phyloP scores from a whole-genome alignment of 768 basidiomycete species.

The Mycena latifolia region DNA sequence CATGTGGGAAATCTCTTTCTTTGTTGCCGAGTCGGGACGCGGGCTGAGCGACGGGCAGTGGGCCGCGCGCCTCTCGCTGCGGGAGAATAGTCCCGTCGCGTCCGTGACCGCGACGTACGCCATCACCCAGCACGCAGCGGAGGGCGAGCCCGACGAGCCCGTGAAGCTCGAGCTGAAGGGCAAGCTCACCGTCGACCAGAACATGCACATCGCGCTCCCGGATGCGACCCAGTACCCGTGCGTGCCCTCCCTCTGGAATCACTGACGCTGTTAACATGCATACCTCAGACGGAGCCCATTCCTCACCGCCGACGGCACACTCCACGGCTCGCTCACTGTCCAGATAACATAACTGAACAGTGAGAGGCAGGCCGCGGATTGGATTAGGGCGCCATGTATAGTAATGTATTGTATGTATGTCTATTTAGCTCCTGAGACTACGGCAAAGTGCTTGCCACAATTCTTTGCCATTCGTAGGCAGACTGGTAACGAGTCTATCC shows the following conservation, averaged over 20 bases:
- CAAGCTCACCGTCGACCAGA: conserved; percentile 2
- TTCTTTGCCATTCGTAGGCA: no score
- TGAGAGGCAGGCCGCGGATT: no score
- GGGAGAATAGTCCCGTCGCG: conserved; percentile 22
- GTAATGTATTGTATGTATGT: no score
- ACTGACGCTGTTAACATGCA: conserved; percentile 3
- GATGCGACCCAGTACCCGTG: conserved; percentile 35
- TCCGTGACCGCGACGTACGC: conserved; percentile 5
- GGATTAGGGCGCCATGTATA: no score
- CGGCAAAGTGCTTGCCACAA: no score
- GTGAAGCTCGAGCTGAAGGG: conserved; percentile 21
- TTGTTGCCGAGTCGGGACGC: conserved; percentile 25
- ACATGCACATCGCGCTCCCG: conserved; percentile 25
- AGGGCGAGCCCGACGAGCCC: conserved; percentile 2
- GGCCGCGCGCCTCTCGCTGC: conserved; percentile 26
- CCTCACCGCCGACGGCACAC: conserved; percentile 30
- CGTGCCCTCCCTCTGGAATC: background rate
- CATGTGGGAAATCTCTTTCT: conserved; percentile 50
- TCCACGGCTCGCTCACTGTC: conserved; percentile 29
- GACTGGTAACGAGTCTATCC: no score
- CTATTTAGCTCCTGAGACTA: no score
- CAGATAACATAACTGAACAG: no score
- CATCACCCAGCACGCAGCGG: background rate
- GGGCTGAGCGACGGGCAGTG: conserved; percentile 23
- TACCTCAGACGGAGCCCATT: conserved; percentile 26